Conservation (phyloP, 2,329 filamentous ascomycete species). For the Leptographium lundbergii region DNA sequence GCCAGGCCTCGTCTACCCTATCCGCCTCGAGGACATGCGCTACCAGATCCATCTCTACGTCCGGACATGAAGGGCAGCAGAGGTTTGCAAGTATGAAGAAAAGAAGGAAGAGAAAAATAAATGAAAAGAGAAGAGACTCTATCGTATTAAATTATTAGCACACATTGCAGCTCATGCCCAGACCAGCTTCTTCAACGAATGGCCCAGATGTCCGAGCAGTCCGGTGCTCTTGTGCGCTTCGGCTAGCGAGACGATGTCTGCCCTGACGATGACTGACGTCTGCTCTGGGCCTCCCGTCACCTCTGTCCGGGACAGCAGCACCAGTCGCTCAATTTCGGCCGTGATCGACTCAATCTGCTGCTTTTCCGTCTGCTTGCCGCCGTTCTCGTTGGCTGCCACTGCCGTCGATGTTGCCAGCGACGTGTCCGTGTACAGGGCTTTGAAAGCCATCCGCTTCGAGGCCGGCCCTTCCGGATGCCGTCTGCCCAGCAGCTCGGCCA, state of each 20-base stretch:
- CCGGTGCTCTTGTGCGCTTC: conserved; percentile 84
- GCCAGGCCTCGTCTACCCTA: conserved; percentile 59
- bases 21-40: conserved; percentile 85
- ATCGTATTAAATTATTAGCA: background rate
- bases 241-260: conserved; percentile 68
- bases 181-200: conserved; percentile 86
- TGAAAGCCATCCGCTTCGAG: conserved; percentile 35
- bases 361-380: conserved; percentile 32
- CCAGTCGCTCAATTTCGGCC: conserved; percentile 61
- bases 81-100: too few relatives aligned
- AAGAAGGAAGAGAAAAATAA: background rate
- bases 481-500: conserved; percentile 28
- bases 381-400: conserved; percentile 28
- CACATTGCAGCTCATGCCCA: conserved; percentile 41
- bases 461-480: conserved; percentile 15
- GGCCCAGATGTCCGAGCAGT: conserved; percentile 72
- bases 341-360: conserved; percentile 54
- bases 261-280: conserved; percentile 38
- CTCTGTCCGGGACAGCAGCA: conserved; percentile 33
- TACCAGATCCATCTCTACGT: conserved; percentile 83
- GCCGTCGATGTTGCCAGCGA: conserved; percentile 22
- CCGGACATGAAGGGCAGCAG: background rate
- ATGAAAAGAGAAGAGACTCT: background rate
- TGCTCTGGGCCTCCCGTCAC: conserved; percentile 25
- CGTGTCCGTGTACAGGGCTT: conserved; percentile 40